phyloP scores from a whole-genome alignment of 768 basidiomycete genomes.

The Mycena vulgaris region DNA sequence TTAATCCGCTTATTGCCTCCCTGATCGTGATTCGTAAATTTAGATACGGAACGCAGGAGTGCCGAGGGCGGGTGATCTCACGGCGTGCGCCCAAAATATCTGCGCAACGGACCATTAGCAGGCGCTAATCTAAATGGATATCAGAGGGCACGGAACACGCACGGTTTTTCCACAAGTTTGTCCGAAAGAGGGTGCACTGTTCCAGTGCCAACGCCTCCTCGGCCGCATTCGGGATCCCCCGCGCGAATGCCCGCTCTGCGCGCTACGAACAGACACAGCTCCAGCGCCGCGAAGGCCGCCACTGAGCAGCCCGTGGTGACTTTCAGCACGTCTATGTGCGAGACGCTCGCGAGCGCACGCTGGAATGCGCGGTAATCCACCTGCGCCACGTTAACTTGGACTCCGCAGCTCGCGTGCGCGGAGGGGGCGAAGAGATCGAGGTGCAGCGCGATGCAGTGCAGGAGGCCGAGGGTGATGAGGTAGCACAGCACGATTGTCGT shows the following conservation, averaged over 20 bases:
- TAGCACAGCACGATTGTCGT: slow-evolving; percentile 28
- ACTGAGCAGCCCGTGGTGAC: slow-evolving; percentile 24
- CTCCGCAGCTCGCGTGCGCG: background rate
- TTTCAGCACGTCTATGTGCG: slow-evolving; percentile 12
- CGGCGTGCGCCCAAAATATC: slow-evolving; percentile 9
- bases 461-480: slow-evolving; percentile 30
- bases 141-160: background rate
- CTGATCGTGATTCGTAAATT: slow-evolving; percentile 1
- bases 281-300: slow-evolving; percentile 11
- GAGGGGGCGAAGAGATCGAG: background rate
- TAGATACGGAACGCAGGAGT: slow-evolving; percentile 8
- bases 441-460: slow-evolving; percentile 18
- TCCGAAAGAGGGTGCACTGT: background rate
- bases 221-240: slow-evolving; percentile 6
- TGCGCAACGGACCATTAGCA: background rate
- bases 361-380: background rate
- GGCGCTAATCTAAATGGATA: background rate
- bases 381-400: too few species aligned
- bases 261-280: slow-evolving; percentile 13
- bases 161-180: slow-evolving; percentile 20
- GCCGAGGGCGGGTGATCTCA: background rate
- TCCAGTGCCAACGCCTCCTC: background rate
- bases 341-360: background rate
- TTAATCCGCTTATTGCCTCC: too few species aligned
- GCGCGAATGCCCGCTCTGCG: background rate